Percentiles rank a stretch among this genome's conserved stretches.
Conservation (phyloP, 2,329 filamentous ascomycete genomes). For the Colletotrichum melonis region DNA sequence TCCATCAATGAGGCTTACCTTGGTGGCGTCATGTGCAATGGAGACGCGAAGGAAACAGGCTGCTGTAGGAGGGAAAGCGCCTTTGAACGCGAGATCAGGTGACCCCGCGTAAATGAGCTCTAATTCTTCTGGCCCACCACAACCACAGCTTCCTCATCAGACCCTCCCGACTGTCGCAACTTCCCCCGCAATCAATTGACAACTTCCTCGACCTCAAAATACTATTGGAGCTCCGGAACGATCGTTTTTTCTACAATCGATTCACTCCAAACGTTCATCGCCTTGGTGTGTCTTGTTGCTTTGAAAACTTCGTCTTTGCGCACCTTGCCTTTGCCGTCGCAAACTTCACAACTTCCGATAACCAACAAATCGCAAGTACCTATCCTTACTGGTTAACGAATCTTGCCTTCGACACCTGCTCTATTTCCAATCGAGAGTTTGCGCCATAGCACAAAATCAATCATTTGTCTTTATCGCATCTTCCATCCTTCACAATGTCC, state of each 20-base stretch:
- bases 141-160: not conserved
- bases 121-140: not conserved
- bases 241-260: not conserved
- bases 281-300: not conserved
- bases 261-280: not conserved
- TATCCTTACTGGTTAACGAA: not conserved
- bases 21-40: slow-evolving; percentile 26
- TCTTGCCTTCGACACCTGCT: not conserved
- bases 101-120: slow-evolving; percentile 41
- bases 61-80: slow-evolving; percentile 9
- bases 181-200: not conserved
- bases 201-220: not conserved
- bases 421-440: not conserved
- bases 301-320: not conserved
- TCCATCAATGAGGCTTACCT: not conserved
- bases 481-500: slow-evolving; percentile 24
- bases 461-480: not conserved
- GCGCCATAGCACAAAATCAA: not conserved
- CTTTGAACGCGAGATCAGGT: slow-evolving; percentile 52
- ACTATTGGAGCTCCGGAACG: not conserved
- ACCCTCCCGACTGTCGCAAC: not conserved
- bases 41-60: slow-evolving; percentile 29
- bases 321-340: not conserved
- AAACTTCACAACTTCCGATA: slow-evolving; percentile 10
- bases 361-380: not conserved